Evolutionary conservation across 2,329 filamentous ascomycete genomes (phyloP).

Genomic region (Aspergillus hortae): DNA sequence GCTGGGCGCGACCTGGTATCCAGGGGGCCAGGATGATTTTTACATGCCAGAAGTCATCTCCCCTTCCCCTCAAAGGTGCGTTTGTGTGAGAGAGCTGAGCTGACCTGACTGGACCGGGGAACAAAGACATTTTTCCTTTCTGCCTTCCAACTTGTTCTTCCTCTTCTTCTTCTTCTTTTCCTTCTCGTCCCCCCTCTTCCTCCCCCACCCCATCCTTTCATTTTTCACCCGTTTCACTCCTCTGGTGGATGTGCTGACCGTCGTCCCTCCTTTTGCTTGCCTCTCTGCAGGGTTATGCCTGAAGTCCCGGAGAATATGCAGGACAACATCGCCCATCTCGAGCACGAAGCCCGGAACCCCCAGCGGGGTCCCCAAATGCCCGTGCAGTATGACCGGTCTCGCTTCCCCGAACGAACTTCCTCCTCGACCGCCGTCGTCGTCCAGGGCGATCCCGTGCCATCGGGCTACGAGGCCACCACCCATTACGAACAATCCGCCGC

Average conservation of each 20-base stretch:
- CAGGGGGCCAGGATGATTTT: slow-evolving; percentile 65
- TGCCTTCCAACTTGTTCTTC: not conserved
- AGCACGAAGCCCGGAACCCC: slow-evolving; percentile 64
- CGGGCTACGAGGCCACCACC: slow-evolving; percentile 39
- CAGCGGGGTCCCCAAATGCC: slow-evolving; percentile 41
- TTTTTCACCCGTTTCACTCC: not conserved
- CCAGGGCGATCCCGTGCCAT: slow-evolving; percentile 27
- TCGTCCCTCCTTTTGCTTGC: slow-evolving; percentile 3
- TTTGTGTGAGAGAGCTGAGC: slow-evolving; percentile 29
- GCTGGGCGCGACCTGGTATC: slow-evolving; percentile 63
- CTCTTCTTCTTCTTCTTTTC: not conserved
- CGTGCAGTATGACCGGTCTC: slow-evolving; percentile 29
- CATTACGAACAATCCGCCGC: slow-evolving; percentile 52
- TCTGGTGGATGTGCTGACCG: slow-evolving; percentile 20
- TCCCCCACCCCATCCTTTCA: not conserved
- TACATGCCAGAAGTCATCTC: slow-evolving; percentile 68
- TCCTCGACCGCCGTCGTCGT: slow-evolving; percentile 28
- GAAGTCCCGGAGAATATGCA: slow-evolving; percentile 97
- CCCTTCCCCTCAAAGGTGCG: slow-evolving; percentile 66
- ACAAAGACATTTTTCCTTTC: not conserved
- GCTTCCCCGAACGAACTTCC: slow-evolving; percentile 32
- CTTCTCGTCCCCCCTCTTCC: not conserved
- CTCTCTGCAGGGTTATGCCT: slow-evolving; percentile 70
- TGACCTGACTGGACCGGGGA: slow-evolving; percentile 2
- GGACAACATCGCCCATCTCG: slow-evolving; percentile 85